These are phyloP conservation scores for Globisporangium middletonii DNA, from an alignment of 352 stramenopile genomes.

Conservation along the genomic window DNA sequence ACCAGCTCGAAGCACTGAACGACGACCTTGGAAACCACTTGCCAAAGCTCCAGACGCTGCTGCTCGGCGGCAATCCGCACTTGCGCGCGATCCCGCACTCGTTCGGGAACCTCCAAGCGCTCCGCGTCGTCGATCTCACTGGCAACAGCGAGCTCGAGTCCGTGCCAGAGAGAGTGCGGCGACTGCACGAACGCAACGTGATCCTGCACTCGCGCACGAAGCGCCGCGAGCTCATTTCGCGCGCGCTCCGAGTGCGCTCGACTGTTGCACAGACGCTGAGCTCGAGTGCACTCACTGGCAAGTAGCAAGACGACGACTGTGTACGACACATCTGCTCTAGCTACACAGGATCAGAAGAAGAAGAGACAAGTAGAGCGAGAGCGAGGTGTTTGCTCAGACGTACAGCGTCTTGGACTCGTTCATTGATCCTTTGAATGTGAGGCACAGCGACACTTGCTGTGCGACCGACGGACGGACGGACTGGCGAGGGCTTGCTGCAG, in stretches of 20 bases:
- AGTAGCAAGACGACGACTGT: not conserved
- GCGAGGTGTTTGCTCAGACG: not conserved
- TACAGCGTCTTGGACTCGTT: not conserved
- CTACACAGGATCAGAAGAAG: not conserved
- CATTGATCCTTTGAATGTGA: not conserved
- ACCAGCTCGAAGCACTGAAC: constrained; percentile 27
- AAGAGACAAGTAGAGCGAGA: not conserved
- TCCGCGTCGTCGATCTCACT: constrained; percentile 39
- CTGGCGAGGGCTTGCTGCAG: too few relatives aligned
- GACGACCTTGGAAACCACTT: constrained; percentile 25
- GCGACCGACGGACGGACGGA: not conserved
- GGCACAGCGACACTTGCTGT: not conserved
- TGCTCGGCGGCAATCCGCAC: constrained; percentile 31
- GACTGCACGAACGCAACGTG: constrained; percentile 54
- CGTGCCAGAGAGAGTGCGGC: constrained; percentile 46
- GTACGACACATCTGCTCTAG: too few relatives aligned
- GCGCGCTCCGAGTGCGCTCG: constrained; percentile 45
- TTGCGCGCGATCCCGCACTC: constrained; percentile 22
- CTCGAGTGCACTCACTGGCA: constrained; percentile 1
- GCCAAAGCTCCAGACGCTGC: constrained; percentile 29
- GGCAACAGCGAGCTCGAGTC: constrained; percentile 26
- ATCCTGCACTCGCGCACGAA: constrained; percentile 56
- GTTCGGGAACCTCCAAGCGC: constrained; percentile 18
- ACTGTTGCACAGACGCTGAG: constrained; percentile 30
- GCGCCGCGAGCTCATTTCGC: constrained; percentile 52